A percentile compares a stretch with the other conserved stretches of the same genome.
Conservation (phyloP, 2,329 filamentous ascomycete genomes). For the Niveomyces coronatus region DNA sequence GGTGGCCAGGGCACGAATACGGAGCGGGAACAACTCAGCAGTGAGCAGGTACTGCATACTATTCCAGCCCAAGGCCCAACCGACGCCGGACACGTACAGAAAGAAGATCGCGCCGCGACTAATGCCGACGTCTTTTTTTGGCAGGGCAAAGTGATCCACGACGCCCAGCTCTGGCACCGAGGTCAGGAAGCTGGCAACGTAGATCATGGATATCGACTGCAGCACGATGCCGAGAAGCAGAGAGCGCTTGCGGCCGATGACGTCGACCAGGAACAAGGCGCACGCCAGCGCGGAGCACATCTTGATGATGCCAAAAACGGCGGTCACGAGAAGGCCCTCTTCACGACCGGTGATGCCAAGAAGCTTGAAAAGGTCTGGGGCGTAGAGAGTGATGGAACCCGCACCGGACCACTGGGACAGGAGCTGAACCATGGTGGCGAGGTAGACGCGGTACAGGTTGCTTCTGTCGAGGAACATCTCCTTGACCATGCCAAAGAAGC, state of each 20-base stretch:
- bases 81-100: conserved; percentile 58
- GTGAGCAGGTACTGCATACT: conserved; percentile 70
- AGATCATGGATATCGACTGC: conserved; percentile 51
- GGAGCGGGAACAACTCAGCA: conserved; percentile 66
- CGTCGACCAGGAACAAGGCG: conserved; percentile 69
- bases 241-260: conserved; percentile 63
- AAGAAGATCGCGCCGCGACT: conserved; percentile 61
- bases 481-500: conserved; percentile 54
- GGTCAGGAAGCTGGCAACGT: conserved; percentile 51
- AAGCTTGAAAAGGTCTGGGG: conserved; percentile 60
- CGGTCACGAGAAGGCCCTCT: conserved; percentile 62
- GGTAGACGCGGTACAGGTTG: conserved; percentile 64
- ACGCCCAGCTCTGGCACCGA: conserved; percentile 49
- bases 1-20: conserved; percentile 60
- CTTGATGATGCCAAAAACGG: conserved; percentile 68
- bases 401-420: conserved; percentile 67
- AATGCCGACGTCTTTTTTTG: conserved; percentile 37
- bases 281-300: conserved; percentile 56
- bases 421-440: conserved; percentile 58
- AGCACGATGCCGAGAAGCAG: conserved; percentile 50
- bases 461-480: conserved; percentile 57
- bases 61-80: conserved; percentile 66
- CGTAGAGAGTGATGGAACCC: conserved; percentile 66
- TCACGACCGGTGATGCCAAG: conserved; percentile 59
- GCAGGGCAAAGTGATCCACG: conserved; percentile 37